phyloP scores from a whole-genome alignment of 371 early-diverging fungal species.

The Mortierella sp. region DNA sequence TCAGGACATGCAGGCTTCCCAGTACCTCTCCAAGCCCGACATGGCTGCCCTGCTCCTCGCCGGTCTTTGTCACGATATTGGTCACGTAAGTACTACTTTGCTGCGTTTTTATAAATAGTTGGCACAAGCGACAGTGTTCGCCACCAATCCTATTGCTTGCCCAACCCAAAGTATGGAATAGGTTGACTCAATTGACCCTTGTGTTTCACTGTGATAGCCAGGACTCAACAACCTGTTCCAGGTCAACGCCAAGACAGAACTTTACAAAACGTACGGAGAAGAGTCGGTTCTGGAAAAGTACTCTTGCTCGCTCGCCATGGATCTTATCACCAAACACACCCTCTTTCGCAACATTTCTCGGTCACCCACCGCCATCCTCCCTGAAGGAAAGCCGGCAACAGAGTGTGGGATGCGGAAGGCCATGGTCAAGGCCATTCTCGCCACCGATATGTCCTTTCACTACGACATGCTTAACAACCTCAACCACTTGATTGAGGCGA shows the following conservation, averaged over 20 bases:
- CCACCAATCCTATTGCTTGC: constrained; percentile 4
- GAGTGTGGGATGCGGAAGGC: constrained; percentile 67
- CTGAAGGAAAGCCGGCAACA: constrained; percentile 59
- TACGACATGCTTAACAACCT: constrained; percentile 83
- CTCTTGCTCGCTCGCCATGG: constrained; percentile 82
- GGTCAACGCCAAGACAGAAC: constrained; percentile 85
- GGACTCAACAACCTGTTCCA: constrained; percentile 93
- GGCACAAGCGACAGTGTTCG: background rate
- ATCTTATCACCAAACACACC: constrained; percentile 77
- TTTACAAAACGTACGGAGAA: constrained; percentile 79
- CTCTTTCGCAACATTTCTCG: constrained; percentile 68
- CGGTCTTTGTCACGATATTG: constrained; percentile 93
- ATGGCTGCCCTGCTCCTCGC: constrained; percentile 83
- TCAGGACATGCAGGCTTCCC: constrained; percentile 69
- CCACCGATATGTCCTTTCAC: constrained; percentile 94
- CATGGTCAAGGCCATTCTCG: constrained; percentile 79
- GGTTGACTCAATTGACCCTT: constrained; percentile 4
- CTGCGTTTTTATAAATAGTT: background rate
- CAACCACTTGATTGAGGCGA: constrained; percentile 58
- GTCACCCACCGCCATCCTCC: constrained; percentile 41
- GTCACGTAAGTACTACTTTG: constrained; percentile 79
- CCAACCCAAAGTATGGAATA: background rate
- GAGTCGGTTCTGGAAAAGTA: constrained; percentile 90
- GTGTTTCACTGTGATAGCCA: constrained; percentile 68
- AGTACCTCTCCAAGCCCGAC: constrained; percentile 78